phyloP scores from a whole-genome alignment of 352 stramenopile species.

The Globisporangium megalacanthum region DNA sequence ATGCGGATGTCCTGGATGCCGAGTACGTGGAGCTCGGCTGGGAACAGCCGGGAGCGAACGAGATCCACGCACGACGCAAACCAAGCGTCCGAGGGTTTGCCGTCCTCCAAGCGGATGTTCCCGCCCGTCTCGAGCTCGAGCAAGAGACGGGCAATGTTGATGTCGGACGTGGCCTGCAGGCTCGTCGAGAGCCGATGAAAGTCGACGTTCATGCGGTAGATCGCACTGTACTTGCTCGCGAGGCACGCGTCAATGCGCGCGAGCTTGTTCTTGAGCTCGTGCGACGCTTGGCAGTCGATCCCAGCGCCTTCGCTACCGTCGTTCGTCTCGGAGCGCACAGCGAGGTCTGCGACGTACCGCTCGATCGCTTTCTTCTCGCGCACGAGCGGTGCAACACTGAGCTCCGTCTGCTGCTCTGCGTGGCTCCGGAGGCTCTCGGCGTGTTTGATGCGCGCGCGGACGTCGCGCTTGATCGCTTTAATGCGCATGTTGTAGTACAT shows the following conservation, averaged over 20 bases:
- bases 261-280: slow-evolving; percentile 34
- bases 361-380: slow-evolving; percentile 71
- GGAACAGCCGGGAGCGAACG: slow-evolving; percentile 64
- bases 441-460: slow-evolving; percentile 46
- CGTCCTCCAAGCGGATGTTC: slow-evolving; percentile 90
- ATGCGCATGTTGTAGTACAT: slow-evolving; percentile 96
- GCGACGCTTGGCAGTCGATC: slow-evolving; percentile 7
- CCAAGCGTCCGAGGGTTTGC: slow-evolving; percentile 75
- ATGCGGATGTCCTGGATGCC: slow-evolving; percentile 66
- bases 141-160: slow-evolving; percentile 75
- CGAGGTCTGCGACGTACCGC: slow-evolving; percentile 22
- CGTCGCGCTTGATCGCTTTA: slow-evolving; percentile 84
- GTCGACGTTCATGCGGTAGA: slow-evolving; percentile 57
- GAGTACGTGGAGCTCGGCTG: slow-evolving; percentile 43
- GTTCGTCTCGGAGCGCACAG: not conserved
- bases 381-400: slow-evolving; percentile 33
- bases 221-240: slow-evolving; percentile 24
- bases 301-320: not conserved
- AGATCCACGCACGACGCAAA: slow-evolving; percentile 81
- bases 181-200: slow-evolving; percentile 40
- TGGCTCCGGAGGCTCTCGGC: slow-evolving; percentile 36
- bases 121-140: slow-evolving; percentile 89
- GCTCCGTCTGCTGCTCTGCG: slow-evolving; percentile 44
- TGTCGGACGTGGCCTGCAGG: slow-evolving; percentile 53
- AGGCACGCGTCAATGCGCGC: slow-evolving; percentile 34